A percentile compares a stretch with the other conserved stretches of the same genome.
Conservation (phyloP, 2,329 filamentous ascomycete genomes). For the Ciborinia camelliae region DNA sequence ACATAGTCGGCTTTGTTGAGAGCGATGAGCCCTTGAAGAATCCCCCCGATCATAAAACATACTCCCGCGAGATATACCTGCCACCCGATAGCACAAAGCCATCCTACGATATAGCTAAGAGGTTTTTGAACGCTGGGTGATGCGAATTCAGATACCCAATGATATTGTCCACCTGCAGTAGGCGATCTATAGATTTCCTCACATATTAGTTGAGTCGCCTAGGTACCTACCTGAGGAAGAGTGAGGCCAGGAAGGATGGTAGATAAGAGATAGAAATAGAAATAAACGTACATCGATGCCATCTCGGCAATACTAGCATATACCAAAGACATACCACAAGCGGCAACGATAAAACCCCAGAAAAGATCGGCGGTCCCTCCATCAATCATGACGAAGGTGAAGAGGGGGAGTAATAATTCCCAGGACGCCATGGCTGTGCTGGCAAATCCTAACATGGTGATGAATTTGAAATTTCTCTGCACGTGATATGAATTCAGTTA, state of each 20-base stretch:
- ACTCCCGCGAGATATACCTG: slow-evolving; percentile 42
- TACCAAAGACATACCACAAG: slow-evolving; percentile 31
- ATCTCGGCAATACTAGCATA: slow-evolving; percentile 31
- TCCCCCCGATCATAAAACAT: slow-evolving; percentile 42
- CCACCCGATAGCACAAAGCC: slow-evolving; percentile 47
- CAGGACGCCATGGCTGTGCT: slow-evolving; percentile 44
- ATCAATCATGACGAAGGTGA: slow-evolving; percentile 22
- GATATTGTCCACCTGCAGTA: slow-evolving; percentile 55
- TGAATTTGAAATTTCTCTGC: slow-evolving; percentile 41
- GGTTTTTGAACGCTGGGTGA: slow-evolving; percentile 47
- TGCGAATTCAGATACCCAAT: slow-evolving; percentile 54
- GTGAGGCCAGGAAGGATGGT: too few relatives aligned
- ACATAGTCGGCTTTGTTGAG: slow-evolving; percentile 40
- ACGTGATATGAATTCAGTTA: background rate
- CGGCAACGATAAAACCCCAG: slow-evolving; percentile 36
- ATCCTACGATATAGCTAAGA: slow-evolving; percentile 50
- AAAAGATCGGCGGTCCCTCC: slow-evolving; percentile 37
- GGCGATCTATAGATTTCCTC: slow-evolving; percentile 42
- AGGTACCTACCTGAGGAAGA: too few relatives aligned
- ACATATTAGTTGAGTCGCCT: slow-evolving; percentile 1
- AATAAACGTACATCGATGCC: slow-evolving; percentile 32
- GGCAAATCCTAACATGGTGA: slow-evolving; percentile 43
- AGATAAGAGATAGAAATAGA: too few relatives aligned
- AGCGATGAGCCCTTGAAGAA: slow-evolving; percentile 43
- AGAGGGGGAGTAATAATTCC: slow-evolving; percentile 40